Evolutionary conservation across 1,284 basidiomycete species (phyloP).

Genomic region (Heliocybe sulcata): DNA sequence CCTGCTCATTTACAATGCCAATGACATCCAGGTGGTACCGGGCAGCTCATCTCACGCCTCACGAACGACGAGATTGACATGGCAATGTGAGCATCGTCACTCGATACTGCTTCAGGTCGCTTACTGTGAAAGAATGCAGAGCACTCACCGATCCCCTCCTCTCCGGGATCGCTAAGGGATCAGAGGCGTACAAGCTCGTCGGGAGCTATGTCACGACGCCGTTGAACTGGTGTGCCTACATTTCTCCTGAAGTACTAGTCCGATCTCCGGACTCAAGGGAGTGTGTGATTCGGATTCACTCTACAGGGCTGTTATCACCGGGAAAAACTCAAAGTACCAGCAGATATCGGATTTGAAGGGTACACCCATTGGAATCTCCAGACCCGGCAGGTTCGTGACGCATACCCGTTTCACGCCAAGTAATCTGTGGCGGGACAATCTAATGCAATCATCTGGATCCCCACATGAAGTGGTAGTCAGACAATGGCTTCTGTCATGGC

Average conservation of each 20-base stretch:
- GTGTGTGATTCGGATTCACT: no score
- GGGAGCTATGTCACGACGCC: conserved; percentile 90
- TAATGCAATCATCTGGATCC: background rate
- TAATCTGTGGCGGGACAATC: no score
- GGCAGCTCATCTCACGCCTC: conserved; percentile 81
- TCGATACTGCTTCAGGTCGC: background rate
- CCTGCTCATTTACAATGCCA: background rate
- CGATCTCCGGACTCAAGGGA: no score
- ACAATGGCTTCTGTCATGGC: conserved; percentile 97
- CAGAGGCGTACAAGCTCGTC: conserved; percentile 82
- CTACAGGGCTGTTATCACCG: conserved; percentile 86
- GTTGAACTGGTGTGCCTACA: conserved; percentile 63
- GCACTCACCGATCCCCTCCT: conserved; percentile 93
- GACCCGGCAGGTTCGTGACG: conserved; percentile 64
- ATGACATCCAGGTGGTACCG: conserved; percentile 67
- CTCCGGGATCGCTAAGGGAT: conserved; percentile 87
- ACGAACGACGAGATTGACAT: conserved; percentile 85
- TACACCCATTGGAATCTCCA: conserved; percentile 85
- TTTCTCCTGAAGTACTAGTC: background rate
- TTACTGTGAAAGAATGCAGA: conserved; percentile 28
- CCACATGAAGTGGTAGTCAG: conserved; percentile 61
- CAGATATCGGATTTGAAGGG: conserved; percentile 73
- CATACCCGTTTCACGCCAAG: background rate
- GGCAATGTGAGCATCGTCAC: conserved; percentile 56
- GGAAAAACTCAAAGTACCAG: conserved; percentile 68